Evolutionary conservation across 176 grass and related monocot genomes (phyloP).

Genomic region (Chrysopogon serrulatus): DNA sequence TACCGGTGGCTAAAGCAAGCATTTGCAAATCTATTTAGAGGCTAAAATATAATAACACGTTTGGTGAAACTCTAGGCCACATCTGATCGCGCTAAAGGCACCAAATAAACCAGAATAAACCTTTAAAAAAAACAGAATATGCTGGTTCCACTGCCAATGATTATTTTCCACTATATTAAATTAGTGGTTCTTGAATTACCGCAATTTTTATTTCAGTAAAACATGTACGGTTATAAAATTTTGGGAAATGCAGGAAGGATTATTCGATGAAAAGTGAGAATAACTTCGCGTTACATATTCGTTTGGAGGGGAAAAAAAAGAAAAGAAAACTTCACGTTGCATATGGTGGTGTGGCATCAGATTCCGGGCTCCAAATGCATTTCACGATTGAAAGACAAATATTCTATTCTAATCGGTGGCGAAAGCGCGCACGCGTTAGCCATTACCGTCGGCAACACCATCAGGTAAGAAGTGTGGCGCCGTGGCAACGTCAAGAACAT

Average conservation of each 20-base stretch:
- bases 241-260: neutral
- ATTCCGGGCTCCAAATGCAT: constrained; percentile 21
- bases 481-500: neutral
- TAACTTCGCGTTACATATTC: constrained; percentile 15
- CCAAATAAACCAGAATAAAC: constrained; percentile 9
- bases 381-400: constrained; percentile 4
- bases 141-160: neutral
- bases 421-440: neutral
- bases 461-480: neutral
- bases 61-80: neutral
- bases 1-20: neutral
- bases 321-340: neutral
- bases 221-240: neutral
- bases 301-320: neutral
- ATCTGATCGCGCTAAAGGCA: constrained; percentile 9
- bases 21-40: neutral
- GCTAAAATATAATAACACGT: neutral
- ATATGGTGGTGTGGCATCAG: constrained; percentile 11
- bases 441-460: neutral
- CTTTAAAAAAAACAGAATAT: constrained; percentile 11
- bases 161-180: neutral
- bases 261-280: constrained; percentile 6
- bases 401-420: constrained; percentile 7
- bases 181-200: neutral
- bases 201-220: neutral